Evolutionary conservation across 1,284 basidiomycete species (phyloP), one percentile per base, ranked within the genome.

Genomic region (Apiotrichum domesticum): DNA sequence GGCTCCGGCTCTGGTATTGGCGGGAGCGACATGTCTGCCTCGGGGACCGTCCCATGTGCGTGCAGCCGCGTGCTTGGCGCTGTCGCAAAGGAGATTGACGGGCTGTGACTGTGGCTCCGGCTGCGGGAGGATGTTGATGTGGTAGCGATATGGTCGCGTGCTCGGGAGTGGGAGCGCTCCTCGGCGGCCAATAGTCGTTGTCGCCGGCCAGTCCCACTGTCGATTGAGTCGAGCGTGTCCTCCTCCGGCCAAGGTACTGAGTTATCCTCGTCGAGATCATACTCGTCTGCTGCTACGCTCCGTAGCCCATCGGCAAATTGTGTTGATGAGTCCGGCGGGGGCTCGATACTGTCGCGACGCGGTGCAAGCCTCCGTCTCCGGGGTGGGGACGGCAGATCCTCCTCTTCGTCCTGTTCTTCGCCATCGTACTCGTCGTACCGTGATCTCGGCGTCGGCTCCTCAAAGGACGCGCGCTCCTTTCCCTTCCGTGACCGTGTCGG

Each of bases 181-280:
- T 57, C 59, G 8, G 56, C 50, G 3, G 52, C 52, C 10, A 53
- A 40, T 44, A 55, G 52, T 4, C 55, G 47, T 49, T 49, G 47
- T 42, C 46, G 50, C 39, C 8, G 41, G 15, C 37, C 43, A 40
- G 50, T 40, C 5, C 52, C 59, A 40, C 46, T 56, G 35, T 53
- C 29, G 13, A 55, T 8, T 49, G 49, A 52, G n/a, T 54, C 58
- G 35, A 51, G 15, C 11, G 48, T 54, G 32, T 51, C 54, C 33
- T 54, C 61, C 21, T 63, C 58, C 39, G 59, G 51, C 52, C 63
- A 54, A 37, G 57, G 56, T 35, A 54, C 39, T 57, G 33, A 10
- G 54, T 59, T 63, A 33, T 68, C 66, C 55, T 70, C 69, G 32
- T 74, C 72, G 34, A 74, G 46, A 32, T 70, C 72, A n/a, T 69